Evolutionary conservation across 371 early-diverging fungal species (phyloP), one percentile per base, ranked within the genome.

Genomic region (Saksenaea vasiformis): DNA sequence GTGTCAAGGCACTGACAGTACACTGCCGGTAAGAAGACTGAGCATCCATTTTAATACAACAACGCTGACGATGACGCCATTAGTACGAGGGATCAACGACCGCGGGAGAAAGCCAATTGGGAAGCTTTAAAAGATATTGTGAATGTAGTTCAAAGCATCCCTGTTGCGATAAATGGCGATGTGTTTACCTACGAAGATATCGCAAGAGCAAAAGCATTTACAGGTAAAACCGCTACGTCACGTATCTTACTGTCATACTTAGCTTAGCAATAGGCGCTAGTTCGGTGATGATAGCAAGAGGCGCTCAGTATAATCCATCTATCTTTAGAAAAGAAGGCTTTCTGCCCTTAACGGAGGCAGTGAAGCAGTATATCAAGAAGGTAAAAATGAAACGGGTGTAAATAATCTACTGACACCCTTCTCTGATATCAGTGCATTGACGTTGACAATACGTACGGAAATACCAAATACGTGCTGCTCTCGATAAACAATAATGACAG

Each of bases 111-210:
- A 13, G 97, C 91, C 0, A 88, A 93, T 60, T 98, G 96, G 96
- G 91, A 91, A 31, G 78, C 87, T 14, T 88, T 97, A 37, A 78
- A 77, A 62, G 82, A 81, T 35, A 83, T 97, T 26, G 88, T 87
- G 1, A 70, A 87, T 3, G 82, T 82, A 3, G 76, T 93, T 2
- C 76, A 70, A 56, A 61, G 68, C 19, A 89, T 96, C 54, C 98
- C 96, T 0, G 86, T 98, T 15, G 91, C 95, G 57, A 93, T 93
- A 1, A 98, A 98, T 73, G 98, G 98, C 3, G 98, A 98, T 78
- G 74, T 97, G 2, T 90, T 78, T 56, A 68, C 76, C 31, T 79
- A 76, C 34, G 75, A 76, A 5, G 91, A 95, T 68, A 77, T 92
- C 54, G 74, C 78, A 26, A 73, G 73, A 56, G 80, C 90, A 7